Conservation (phyloP, 805 yeast genomes). For the Clavispora santaluciae region DNA sequence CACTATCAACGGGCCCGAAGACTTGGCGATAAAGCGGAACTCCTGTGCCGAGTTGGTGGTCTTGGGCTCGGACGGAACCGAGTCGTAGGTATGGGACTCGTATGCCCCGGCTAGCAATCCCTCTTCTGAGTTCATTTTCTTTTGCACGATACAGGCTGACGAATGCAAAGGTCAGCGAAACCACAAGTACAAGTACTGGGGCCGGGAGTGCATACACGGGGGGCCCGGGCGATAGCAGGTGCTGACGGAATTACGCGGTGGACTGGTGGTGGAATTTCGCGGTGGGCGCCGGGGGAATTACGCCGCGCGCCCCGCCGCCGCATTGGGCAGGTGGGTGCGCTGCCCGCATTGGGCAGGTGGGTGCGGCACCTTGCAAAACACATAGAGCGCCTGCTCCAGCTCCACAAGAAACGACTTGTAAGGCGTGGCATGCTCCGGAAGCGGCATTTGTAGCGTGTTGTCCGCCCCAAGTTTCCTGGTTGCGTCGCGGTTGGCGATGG, state of each 20-base stretch:
- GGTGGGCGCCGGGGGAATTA: too few relatives aligned
- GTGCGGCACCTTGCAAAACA: constrained; percentile 7
- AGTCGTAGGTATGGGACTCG: constrained; percentile 17
- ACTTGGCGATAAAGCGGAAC: constrained; percentile 11
- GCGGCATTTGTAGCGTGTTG: constrained; percentile 6
- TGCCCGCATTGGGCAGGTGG: constrained; percentile 1
- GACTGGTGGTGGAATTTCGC: constrained; percentile 2
- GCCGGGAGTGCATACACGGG: background rate
- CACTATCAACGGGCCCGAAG: constrained; percentile 19
- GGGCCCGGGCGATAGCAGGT: too few relatives aligned
- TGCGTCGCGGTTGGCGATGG: constrained; percentile 11
- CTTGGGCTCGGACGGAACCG: constrained; percentile 7
- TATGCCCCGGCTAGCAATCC: constrained; percentile 19
- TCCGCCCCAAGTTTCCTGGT: constrained; percentile 4
- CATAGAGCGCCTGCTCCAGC: constrained; percentile 7
- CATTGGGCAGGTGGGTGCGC: too few relatives aligned
- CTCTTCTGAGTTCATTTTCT: constrained; percentile 23
- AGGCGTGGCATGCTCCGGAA: constrained; percentile 7
- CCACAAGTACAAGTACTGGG: background rate
- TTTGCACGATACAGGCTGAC: too few relatives aligned
- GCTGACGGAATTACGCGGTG: constrained; percentile 1
- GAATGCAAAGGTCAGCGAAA: too few relatives aligned
- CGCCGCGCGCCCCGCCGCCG: too few relatives aligned
- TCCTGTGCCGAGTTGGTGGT: constrained; percentile 5
- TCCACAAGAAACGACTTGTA: constrained; percentile 8